These are phyloP conservation scores for Diaporthe velutina DNA, from an alignment of 2,329 filamentous ascomycete genomes.

Conservation along the genomic window DNA sequence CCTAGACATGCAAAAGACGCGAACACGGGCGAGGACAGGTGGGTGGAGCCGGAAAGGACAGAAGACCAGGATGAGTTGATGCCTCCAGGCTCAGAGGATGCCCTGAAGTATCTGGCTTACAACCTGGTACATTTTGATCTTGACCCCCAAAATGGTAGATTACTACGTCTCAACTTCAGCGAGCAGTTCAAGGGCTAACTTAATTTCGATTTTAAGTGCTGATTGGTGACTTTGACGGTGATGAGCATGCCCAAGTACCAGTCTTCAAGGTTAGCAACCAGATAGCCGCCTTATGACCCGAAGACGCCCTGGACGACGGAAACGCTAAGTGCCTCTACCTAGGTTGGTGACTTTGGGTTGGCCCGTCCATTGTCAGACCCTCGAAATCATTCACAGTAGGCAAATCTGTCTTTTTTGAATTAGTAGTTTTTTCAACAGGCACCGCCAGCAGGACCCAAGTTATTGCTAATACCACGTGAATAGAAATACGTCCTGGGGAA, in stretches of 20 bases:
- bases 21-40: neutral
- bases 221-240: constrained; percentile 9
- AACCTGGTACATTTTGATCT: constrained; percentile 13
- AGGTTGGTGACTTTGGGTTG: constrained; percentile 13
- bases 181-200: neutral
- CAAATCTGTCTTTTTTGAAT: neutral
- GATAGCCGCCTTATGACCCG: neutral
- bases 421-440: too few relatives aligned
- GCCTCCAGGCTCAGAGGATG: neutral
- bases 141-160: neutral
- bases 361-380: neutral
- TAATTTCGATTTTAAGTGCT: neutral
- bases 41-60: neutral
- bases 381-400: neutral
- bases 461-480: neutral
- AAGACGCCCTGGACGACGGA: neutral
- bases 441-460: neutral
- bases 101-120: neutral
- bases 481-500: constrained; percentile 3
- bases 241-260: constrained; percentile 7
- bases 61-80: neutral
- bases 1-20: neutral
- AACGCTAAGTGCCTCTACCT: constrained; percentile 9
- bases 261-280: constrained; percentile 6
- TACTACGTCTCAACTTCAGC: too few relatives aligned